Percentiles rank a stretch among this genome's conserved stretches.
phyloP scores from a whole-genome alignment of 2,329 filamentous ascomycete genomes.

The Fusarium miscanthi region DNA sequence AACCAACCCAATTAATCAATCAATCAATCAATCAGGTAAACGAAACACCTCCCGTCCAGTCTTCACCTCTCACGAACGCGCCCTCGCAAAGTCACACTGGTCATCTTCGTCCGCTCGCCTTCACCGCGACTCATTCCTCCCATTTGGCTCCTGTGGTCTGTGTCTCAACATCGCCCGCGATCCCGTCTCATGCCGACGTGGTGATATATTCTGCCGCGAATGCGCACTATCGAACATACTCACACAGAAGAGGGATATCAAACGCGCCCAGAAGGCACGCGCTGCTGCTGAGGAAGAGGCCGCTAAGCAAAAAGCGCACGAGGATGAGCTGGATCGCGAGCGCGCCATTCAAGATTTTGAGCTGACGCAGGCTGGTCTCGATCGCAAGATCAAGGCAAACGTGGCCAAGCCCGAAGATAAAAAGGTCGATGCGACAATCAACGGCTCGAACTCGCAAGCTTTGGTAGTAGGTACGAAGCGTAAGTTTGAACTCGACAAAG shows the following conservation, averaged over 20 bases:
- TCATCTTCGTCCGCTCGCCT: slow-evolving; percentile 84
- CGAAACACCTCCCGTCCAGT: slow-evolving; percentile 92
- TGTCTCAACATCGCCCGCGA: slow-evolving; percentile 85
- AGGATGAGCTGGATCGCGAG: slow-evolving; percentile 76
- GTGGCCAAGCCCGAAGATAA: slow-evolving; percentile 53
- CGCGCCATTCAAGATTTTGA: slow-evolving; percentile 86
- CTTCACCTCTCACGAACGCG: slow-evolving; percentile 92
- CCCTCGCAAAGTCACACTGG: slow-evolving; percentile 84
- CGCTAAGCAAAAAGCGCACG: slow-evolving; percentile 67
- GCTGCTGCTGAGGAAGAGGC: slow-evolving; percentile 71
- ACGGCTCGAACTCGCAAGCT: slow-evolving; percentile 11
- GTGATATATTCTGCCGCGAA: slow-evolving; percentile 95
- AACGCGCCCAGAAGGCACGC: slow-evolving; percentile 76
- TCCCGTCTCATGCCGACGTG: slow-evolving; percentile 84
- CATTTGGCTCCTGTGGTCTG: slow-evolving; percentile 88
- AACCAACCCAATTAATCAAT: neutral
- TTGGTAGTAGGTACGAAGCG: slow-evolving; percentile 63
- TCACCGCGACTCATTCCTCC: slow-evolving; percentile 88
- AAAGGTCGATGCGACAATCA: neutral
- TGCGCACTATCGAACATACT: slow-evolving; percentile 93
- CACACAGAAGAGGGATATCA: slow-evolving; percentile 90
- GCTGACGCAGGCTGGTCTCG: slow-evolving; percentile 78
- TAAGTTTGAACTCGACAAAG: slow-evolving; percentile 80
- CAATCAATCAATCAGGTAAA: slow-evolving; percentile 68
- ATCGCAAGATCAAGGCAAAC: slow-evolving; percentile 50